These are phyloP conservation scores for Phoma herbarum DNA, from an alignment of 2,329 filamentous ascomycete genomes.

Conservation along the genomic window DNA sequence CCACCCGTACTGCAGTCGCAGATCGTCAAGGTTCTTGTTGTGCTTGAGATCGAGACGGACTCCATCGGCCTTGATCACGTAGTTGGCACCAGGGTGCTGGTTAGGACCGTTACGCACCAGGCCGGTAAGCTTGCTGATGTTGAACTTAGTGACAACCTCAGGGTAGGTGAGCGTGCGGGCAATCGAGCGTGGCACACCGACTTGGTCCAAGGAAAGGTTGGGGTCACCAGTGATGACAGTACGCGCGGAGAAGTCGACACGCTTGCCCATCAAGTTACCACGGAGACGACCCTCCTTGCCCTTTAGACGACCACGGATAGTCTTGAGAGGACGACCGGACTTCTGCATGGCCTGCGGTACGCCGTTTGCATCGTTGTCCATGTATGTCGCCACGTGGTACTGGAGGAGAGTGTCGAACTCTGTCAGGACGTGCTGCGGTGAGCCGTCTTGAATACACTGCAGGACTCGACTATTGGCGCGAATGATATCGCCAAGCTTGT, in stretches of 20 bases:
- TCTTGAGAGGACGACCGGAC: constrained; percentile 94
- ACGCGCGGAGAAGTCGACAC: constrained; percentile 96
- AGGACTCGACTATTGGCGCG: constrained; percentile 95
- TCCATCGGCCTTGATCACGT: constrained; percentile 92
- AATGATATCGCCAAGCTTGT: constrained; percentile 98
- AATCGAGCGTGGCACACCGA: constrained; percentile 94
- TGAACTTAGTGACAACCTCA: constrained; percentile 97
- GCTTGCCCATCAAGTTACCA: constrained; percentile 98
- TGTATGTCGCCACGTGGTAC: constrained; percentile 98
- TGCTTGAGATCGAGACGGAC: constrained; percentile 94
- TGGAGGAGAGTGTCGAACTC: constrained; percentile 94
- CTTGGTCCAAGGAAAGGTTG: constrained; percentile 94
- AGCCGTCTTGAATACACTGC: constrained; percentile 88
- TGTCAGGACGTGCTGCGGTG: constrained; percentile 86
- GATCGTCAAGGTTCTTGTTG: constrained; percentile 85
- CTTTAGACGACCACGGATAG: constrained; percentile 95
- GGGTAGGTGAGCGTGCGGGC: constrained; percentile 94
- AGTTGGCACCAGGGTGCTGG: constrained; percentile 94
- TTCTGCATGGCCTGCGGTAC: constrained; percentile 95
- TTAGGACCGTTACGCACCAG: constrained; percentile 94
- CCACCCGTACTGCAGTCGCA: constrained; percentile 94
- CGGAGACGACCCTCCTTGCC: constrained; percentile 98
- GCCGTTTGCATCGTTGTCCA: constrained; percentile 99
- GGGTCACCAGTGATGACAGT: constrained; percentile 99
- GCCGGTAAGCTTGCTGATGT: constrained; percentile 89